Evolutionary conservation across 768 basidiomycete species (phyloP), one percentile per base, ranked within the genome.

Genomic region (Kwoniella shandongensis): DNA sequence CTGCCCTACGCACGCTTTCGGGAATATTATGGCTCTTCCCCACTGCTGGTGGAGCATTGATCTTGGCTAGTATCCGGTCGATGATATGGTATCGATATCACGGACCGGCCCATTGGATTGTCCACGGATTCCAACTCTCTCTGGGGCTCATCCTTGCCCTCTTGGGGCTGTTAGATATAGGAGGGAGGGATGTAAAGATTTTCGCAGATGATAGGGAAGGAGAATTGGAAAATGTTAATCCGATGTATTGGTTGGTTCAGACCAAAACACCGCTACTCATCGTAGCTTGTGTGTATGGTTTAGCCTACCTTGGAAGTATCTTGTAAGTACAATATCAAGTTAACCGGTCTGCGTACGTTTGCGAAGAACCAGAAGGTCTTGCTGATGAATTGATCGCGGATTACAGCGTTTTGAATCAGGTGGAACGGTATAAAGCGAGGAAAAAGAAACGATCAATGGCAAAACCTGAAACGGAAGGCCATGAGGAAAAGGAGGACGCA

Each of bases 11-110:
- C 2, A 51, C 61, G 10, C 47, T 67, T 12, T 63, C 57, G 10
- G 71, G 71, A 13, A 56, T 62, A 20, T 39, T 70, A 35, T 73
- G 71, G 71, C 46, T 73, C 7, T 66, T 66, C 38, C 71, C 71
- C 6, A 54, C 63, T 4, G 66, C 71, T 8, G 70, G 69, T 22
- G 51, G 18, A 2, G 48, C 46, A 17, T 8, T 61, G 20, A 22
- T 52, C 2, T 42, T 54, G n/a, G 47, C 45, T 26, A 17, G 49
- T 15, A 0, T 50, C 10, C 57, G 71, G 4, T 60, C 66, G 20
- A 58, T 67, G 44, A 15, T 69, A 36, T 72, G 67, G 70, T 51
- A 66, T 36, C 32, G 36, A 18, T 25, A 32, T 46, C 10, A 54
- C 12, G 51, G 59, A 6, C 20, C 51, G 1, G 51, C 57, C 3